Evolutionary conservation across 306 rosid species (phyloP).

Genomic region (Abrus pulchellus): DNA sequence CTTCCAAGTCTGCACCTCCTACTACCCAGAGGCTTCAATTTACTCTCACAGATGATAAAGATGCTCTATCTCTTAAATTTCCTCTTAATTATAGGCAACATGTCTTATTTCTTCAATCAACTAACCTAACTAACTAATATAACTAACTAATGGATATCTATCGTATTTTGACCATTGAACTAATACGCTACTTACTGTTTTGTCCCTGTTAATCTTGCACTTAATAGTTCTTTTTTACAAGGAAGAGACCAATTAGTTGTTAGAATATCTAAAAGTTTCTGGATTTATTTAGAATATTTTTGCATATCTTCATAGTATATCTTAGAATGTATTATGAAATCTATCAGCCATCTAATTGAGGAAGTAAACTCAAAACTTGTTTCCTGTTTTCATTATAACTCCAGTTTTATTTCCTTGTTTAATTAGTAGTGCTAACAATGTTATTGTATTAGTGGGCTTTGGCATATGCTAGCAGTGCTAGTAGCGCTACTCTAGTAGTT

Average conservation of each 20-base stretch:
- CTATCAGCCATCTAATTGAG: neutral
- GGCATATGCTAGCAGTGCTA: neutral
- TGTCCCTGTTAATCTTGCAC: neutral
- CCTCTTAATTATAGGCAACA: no score
- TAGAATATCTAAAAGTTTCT: neutral
- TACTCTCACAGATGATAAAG: no score
- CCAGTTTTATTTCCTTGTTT: neutral
- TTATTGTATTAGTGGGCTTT: neutral
- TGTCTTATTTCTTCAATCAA: no score
- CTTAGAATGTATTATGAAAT: neutral
- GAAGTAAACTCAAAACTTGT: neutral
- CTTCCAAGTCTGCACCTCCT: no score
- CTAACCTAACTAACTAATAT: no score
- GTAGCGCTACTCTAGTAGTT: neutral
- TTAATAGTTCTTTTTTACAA: neutral
- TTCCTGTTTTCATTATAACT: neutral
- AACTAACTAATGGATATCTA: no score
- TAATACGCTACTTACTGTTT: neutral
- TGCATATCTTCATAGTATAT: conserved; percentile 5
- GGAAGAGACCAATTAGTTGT: neutral
- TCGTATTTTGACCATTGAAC: no score
- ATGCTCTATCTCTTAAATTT: no score
- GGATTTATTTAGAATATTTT: neutral
- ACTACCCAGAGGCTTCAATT: no score
- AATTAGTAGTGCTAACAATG: neutral